Evolutionary conservation across 2,329 filamentous ascomycete genomes (phyloP).

Genomic region (Penicillium psychrosexuale): DNA sequence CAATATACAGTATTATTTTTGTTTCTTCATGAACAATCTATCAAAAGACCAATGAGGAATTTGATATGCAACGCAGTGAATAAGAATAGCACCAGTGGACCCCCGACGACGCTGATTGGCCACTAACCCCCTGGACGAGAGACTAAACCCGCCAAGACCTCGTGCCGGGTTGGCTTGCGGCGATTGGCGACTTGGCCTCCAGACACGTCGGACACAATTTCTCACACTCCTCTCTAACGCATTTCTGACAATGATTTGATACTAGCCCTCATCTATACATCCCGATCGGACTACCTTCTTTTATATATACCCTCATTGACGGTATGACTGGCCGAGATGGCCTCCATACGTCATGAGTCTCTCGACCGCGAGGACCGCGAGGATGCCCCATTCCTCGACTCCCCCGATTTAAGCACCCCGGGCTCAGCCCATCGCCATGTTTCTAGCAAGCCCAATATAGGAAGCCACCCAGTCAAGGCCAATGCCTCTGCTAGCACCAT

Average conservation of each 20-base stretch:
- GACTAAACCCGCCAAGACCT: constrained; percentile 8
- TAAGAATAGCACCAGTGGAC: neutral
- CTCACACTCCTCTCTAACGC: neutral
- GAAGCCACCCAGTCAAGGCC: neutral
- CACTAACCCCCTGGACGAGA: neutral
- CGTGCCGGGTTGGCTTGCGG: constrained; percentile 18
- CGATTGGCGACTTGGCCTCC: constrained; percentile 18
- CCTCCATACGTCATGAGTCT: constrained; percentile 23
- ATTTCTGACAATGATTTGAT: neutral
- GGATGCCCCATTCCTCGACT: constrained; percentile 34
- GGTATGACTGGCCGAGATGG: constrained; percentile 26
- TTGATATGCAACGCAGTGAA: neutral
- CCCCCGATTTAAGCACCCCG: constrained; percentile 10
- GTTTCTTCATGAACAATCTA: neutral
- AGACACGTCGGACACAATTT: neutral
- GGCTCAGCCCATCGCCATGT: neutral
- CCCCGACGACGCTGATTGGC: neutral
- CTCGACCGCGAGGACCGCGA: constrained; percentile 20
- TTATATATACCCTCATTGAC: constrained; percentile 9
- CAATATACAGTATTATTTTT: neutral
- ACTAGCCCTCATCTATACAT: neutral
- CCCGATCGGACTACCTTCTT: neutral
- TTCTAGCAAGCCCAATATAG: neutral
- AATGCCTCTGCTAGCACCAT: constrained; percentile 25
- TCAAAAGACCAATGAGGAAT: neutral